Percentiles rank a stretch among this genome's conserved stretches.
phyloP scores from a whole-genome alignment of 75 land plant species.

The Sequoiadendron giganteum region DNA sequence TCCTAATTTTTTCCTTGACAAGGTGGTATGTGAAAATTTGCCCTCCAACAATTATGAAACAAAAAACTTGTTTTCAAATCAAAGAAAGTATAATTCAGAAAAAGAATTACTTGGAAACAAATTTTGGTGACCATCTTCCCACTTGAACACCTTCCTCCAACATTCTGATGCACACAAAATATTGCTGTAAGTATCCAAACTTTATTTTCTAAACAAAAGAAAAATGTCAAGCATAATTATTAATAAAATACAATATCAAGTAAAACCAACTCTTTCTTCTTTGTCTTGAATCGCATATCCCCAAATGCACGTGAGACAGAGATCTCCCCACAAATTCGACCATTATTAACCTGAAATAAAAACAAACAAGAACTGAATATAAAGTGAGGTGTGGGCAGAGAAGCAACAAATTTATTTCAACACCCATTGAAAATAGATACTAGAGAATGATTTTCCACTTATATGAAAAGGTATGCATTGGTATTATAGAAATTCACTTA shows the following conservation, averaged over 20 bases:
- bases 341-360: conserved; percentile 65
- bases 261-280: conserved; percentile 55
- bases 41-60: neutral
- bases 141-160: conserved; percentile 73
- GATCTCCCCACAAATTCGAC: conserved; percentile 89
- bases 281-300: conserved; percentile 81
- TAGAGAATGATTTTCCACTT: neutral
- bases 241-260: neutral
- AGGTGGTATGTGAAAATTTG: neutral
- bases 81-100: neutral
- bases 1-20: neutral
- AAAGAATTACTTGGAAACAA: conserved; percentile 58
- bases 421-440: neutral
- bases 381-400: neutral
- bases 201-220: neutral
- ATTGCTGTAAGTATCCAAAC: neutral
- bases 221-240: neutral
- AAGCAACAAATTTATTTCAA: neutral
- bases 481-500: neutral
- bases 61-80: neutral
- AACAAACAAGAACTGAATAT: neutral
- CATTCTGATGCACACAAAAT: conserved; percentile 52
- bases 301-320: conserved; percentile 99
- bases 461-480: neutral
- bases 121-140: conserved; percentile 77